phyloP scores from a whole-genome alignment of 1,139 yeast genomes.

The Zygoascus meyerae region DNA sequence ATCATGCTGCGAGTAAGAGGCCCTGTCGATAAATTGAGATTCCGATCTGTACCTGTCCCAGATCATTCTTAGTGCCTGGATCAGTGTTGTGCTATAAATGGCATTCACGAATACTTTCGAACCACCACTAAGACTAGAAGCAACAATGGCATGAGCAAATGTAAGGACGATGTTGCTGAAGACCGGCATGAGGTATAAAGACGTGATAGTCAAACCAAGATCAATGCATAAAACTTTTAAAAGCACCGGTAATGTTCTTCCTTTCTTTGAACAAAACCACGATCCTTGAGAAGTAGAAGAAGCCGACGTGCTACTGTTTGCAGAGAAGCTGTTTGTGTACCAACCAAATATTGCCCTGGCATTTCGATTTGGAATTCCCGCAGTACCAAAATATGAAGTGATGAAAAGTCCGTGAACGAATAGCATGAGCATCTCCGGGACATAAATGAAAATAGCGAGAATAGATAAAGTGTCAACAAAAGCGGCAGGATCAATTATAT shows the following conservation, averaged over 20 bases:
- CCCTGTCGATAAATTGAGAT: background rate
- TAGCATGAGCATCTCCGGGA: conserved; percentile 28
- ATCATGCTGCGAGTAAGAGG: conserved; percentile 1
- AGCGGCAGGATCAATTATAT: conserved; percentile 27
- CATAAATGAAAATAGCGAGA: conserved; percentile 26
- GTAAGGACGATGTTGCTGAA: conserved; percentile 24
- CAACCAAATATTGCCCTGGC: conserved; percentile 19
- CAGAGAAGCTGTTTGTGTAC: conserved; percentile 10
- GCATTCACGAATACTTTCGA: conserved; percentile 29
- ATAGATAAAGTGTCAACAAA: conserved; percentile 32
- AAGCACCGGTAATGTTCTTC: conserved; percentile 12
- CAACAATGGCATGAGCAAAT: conserved; percentile 35
- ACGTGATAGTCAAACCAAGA: conserved; percentile 21
- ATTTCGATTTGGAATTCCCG: conserved; percentile 13
- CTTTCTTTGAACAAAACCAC: conserved; percentile 1
- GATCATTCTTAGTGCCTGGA: conserved; percentile 25
- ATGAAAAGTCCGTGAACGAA: conserved; percentile 28
- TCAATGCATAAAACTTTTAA: conserved; percentile 21
- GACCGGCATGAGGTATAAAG: conserved; percentile 25
- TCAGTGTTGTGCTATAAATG: conserved; percentile 29
- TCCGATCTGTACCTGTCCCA: conserved; percentile 18
- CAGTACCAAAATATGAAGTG: conserved; percentile 19
- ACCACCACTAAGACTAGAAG: conserved; percentile 34
- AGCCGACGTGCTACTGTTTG: conserved; percentile 5
- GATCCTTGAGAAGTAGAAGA: conserved; percentile 7